Base-by-base conservation (phyloP, 345 rosid genomes). In the Diplotaxis tenuifolia region DNA sequence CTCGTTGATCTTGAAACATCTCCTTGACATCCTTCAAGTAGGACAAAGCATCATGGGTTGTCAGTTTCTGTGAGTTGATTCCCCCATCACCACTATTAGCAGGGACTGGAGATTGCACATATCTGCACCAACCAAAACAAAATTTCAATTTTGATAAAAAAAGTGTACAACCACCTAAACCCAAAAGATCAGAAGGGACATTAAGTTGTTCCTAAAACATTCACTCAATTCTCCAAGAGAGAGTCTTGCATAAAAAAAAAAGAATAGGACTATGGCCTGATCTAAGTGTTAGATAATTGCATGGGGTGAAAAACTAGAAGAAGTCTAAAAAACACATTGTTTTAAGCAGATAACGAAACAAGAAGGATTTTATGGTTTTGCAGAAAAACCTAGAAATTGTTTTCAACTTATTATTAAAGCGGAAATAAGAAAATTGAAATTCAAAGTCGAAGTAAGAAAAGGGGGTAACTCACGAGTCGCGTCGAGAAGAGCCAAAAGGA, bases 21-120 rank as follows among this genome's bases (percentile, higher is more conserved):
- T 95, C 96, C 68, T 87, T 95, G 18, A 95, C 99, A 76, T 86
- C 85, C 81, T 86, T 92, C 20, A 95, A 84, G 83, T 95, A 95
- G 0, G 87, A 67, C 72, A 92, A 76, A 6, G 99, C 97, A 70
- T 90, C 98, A 52, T 79, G 83, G 14, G 96, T 95, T 4, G 99
- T 95, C 68, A 95, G 81, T 78, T 88, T 88, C 78, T 87, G 95
- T 23, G 86, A 60, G 19, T 15, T 47, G 20, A 63, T 63, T 0
- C 58, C 78, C 2, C 75, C 86, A 0, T 74, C 84, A 22, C 70
- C 81, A 6, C 67, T 80, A 2, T 36, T 60, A 9, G 80, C 86
- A 1, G 82, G 84, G 45, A 75, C 47, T 73, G 82, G 91, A 53
- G 87, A 77, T 76, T 87, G 92, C 50, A 47, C 76, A 36, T 65